Base-by-base conservation (phyloP, 2,329 filamentous ascomycete species). In the Colletotrichum sp. region DNA sequence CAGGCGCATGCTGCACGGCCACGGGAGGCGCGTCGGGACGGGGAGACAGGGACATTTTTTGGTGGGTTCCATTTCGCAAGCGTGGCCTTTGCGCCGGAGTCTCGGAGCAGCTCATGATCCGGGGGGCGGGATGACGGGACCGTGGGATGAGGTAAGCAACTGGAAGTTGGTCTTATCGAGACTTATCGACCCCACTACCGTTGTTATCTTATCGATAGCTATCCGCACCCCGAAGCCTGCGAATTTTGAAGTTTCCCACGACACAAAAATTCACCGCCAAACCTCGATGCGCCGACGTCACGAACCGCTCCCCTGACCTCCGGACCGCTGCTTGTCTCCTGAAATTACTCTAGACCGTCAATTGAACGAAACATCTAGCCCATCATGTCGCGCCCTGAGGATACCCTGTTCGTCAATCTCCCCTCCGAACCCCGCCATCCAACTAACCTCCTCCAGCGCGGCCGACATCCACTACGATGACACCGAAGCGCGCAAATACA, bases 391-490 rank as follows among this genome's bases (percentile, higher is more conserved):
- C 95, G 97, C 80, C 97, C 97, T 78, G 97, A 99, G 90, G 97
- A 99, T 87, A 94, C 92, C 79, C 93, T 99, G 95, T 97, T 89
- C 82, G 91, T 52, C 24, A 57, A 67, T 32, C 32, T 81, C 36
- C 78, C 73, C n/a, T 72, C 71, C 15, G 24, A 28, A 71, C 74
- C 74, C 74, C 74, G 55, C 74, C 74, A 60, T 59, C 10, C 18
- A 7, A 24, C 72, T 77, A 36, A 78, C 69, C 59, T 43, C 12
- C 16, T 39, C 72, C 84, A 98, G 95, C 83, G 95, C 96, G 67
- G 96, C 97, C 79, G 97, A 99, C 87, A 94, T 99, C 83, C 98
- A 98, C 89, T 99, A 99, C 90, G 94, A 98, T 89, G 96, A 99
- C 87, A 90, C 90, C 85, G 96, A 98, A 89, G 96, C 97, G 36